Conservation (phyloP, 306 rosid genomes). For the Potentilla sterilis region DNA sequence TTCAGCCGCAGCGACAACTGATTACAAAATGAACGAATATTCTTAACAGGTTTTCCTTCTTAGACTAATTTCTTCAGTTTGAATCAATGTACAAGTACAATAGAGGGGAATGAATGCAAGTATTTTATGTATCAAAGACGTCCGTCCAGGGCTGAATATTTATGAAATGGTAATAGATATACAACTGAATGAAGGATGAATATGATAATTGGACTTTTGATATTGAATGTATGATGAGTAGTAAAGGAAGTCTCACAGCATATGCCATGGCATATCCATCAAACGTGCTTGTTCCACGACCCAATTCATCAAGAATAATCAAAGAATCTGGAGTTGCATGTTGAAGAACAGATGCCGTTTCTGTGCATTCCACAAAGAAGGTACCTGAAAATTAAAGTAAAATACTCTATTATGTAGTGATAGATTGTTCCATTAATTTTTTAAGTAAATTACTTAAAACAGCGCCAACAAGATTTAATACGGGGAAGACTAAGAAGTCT, state of each 20-base stretch:
- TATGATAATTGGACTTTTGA: background rate
- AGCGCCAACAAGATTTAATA: background rate
- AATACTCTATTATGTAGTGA: background rate
- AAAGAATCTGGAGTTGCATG: constrained; percentile 86
- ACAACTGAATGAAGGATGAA: background rate
- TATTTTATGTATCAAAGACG: background rate
- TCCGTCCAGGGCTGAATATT: background rate
- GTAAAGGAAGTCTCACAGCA: constrained; percentile 53
- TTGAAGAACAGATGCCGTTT: constrained; percentile 89
- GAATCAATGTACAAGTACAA: background rate
- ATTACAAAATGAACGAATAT: background rate
- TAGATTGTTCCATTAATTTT: background rate
- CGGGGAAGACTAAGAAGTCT: background rate
- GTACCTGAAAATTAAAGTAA: constrained; percentile 52
- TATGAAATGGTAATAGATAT: background rate
- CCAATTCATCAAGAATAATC: constrained; percentile 91
- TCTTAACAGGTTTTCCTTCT: background rate
- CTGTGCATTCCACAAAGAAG: constrained; percentile 90
- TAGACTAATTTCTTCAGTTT: background rate
- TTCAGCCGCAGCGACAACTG: background rate
- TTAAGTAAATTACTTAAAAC: background rate
- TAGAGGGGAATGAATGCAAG: background rate
- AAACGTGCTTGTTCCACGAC: constrained; percentile 97
- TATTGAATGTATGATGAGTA: background rate
- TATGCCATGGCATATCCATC: constrained; percentile 99